Conservation (phyloP, 352 stramenopile genomes). For the Pilasporangium apinafurcum region DNA sequence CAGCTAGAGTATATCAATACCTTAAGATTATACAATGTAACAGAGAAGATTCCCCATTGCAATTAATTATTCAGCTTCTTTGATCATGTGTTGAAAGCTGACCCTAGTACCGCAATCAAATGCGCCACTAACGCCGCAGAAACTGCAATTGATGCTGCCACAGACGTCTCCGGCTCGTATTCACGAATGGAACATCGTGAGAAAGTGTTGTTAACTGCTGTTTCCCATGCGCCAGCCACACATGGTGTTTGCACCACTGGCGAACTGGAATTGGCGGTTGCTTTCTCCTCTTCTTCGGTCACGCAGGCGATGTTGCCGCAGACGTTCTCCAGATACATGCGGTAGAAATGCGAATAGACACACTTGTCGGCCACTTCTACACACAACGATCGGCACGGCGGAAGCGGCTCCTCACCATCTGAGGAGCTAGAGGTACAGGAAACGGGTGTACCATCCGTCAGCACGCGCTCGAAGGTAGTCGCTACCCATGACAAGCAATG, state of each 20-base stretch:
- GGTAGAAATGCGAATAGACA: slow-evolving; percentile 69
- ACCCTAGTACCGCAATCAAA: too few species aligned
- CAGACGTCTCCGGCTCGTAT: too few species aligned
- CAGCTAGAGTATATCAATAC: too few species aligned
- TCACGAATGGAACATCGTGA: slow-evolving; percentile 51
- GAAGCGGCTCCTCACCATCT: slow-evolving; percentile 19
- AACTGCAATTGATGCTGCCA: too few species aligned
- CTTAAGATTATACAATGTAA: too few species aligned
- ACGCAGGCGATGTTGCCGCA: slow-evolving; percentile 60
- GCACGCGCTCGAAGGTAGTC: slow-evolving; percentile 30
- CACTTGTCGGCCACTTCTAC: slow-evolving; percentile 75
- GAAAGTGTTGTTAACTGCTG: slow-evolving; percentile 33
- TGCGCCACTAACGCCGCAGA: too few species aligned
- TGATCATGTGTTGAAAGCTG: too few species aligned
- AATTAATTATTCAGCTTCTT: too few species aligned
- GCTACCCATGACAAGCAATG: slow-evolving; percentile 68
- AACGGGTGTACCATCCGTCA: slow-evolving; percentile 23
- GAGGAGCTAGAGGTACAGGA: slow-evolving; percentile 20
- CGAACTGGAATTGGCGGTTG: slow-evolving; percentile 17
- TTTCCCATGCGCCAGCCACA: slow-evolving; percentile 42
- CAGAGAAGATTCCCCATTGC: too few species aligned
- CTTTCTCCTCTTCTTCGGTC: slow-evolving; percentile 33
- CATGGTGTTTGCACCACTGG: slow-evolving; percentile 30
- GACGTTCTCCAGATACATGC: slow-evolving; percentile 52
- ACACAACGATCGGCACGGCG: slow-evolving; percentile 61